Conservation (phyloP, 179 eudicot genomes). For the Spergularia azorica region DNA sequence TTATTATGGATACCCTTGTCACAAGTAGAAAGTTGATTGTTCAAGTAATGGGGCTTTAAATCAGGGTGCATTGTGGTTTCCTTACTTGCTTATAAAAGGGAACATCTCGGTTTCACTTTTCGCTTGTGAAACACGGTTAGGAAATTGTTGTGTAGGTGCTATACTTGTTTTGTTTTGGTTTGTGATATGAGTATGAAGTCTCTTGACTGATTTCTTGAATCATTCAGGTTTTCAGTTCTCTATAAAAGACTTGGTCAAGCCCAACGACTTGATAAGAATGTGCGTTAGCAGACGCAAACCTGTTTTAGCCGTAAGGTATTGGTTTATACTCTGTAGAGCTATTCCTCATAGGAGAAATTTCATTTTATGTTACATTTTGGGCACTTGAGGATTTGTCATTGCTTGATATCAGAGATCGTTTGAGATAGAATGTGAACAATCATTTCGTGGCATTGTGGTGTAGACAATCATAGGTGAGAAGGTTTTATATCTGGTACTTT, state of each 20-base stretch:
- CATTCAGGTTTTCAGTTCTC: conserved; percentile 58
- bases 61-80: too few relatives aligned
- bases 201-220: conserved; percentile 16
- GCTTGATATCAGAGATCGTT: background rate
- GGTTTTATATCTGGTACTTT: too few relatives aligned
- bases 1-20: too few relatives aligned
- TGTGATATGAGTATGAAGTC: too few relatives aligned
- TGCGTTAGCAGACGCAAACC: conserved; percentile 56
- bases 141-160: background rate
- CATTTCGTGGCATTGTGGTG: background rate
- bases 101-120: too few relatives aligned
- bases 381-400: background rate
- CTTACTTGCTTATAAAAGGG: too few relatives aligned
- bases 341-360: background rate
- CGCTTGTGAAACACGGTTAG: background rate
- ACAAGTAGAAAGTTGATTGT: too few relatives aligned
- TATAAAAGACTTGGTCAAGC: conserved; percentile 53
- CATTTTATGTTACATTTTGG: background rate
- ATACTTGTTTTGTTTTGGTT: background rate
- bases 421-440: background rate
- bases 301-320: conserved; percentile 71
- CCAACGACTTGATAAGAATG: conserved; percentile 54
- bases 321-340: background rate
- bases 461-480: background rate
- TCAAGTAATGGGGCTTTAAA: too few relatives aligned